Evolutionary conservation across 345 rosid species (phyloP), one percentile per base, ranked within the genome.

Genomic region (Fremontodendron californicum): DNA sequence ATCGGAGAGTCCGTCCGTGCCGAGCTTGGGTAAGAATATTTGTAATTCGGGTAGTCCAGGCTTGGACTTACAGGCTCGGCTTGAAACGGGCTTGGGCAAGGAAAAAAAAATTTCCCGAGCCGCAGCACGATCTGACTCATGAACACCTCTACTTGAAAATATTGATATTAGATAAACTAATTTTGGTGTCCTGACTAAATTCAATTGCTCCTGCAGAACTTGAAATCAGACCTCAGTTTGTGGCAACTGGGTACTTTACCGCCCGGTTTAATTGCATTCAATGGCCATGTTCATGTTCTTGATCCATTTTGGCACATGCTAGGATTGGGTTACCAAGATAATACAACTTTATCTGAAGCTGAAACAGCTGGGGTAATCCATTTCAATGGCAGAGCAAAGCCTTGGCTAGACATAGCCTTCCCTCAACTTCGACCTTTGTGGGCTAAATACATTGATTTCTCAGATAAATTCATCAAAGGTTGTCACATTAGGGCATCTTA

Each of bases 301-400:
- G 98, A 96, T 84, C 96, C 97, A 2, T 96, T 92, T 82, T 96
- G 99, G 99, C 99, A 96, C 84, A 92, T 90, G 99, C 81, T 93
- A 74, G 99, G 98, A 33, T 88, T 96, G 0, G 99, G 99, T 25
- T 95, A 93, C 87, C 99, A 93, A 78, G 97, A 90, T 18, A 89
- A 88, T 64, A 89, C 92, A 29, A 93, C 90, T 62, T 71, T 82
- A 11, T 77, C 85, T 13, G 94, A 87, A 69, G 94, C 92, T 7
- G 86, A 90, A 80, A 88, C 71, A 10, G 97, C 98, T 1, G 99
- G 93, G 1, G 99, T 95, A 25, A 75, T 96, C 77, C 99, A 96
- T 88, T 96, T 86, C 86, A 96, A 93, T 76, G 98, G 98, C 72
- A 87, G 98, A 87, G 99, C 99, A 40, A 96, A 96, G 86, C 99